Evolutionary conservation across 139 green algal genomes (phyloP).

Genomic region (Coccomyxa sp.): DNA sequence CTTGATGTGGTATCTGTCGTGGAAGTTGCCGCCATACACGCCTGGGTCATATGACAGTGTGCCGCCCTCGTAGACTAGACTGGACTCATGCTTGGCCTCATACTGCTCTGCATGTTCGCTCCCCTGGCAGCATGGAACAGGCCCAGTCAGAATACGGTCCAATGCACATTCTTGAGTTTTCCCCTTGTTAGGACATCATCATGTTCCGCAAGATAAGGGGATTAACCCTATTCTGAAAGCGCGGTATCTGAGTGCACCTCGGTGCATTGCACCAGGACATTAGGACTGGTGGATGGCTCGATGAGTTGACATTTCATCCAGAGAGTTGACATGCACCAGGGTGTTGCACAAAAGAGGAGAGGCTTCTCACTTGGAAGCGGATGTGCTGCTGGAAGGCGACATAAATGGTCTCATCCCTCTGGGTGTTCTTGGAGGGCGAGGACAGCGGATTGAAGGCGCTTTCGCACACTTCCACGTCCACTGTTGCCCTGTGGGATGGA

Average conservation of each 20-base stretch:
- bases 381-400: constrained; percentile 24
- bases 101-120: constrained; percentile 8
- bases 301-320: no score
- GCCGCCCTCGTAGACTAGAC: constrained; percentile 15
- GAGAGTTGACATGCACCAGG: no score
- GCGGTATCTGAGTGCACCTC: background rate
- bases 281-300: no score
- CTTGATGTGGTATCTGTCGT: constrained; percentile 21
- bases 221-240: no score
- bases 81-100: constrained; percentile 25
- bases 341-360: background rate
- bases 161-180: no score
- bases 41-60: constrained; percentile 21
- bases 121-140: background rate
- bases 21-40: constrained; percentile 5
- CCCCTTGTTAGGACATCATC: no score
- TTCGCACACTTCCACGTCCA: constrained; percentile 20
- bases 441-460: constrained; percentile 23
- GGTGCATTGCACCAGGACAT: no score
- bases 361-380: constrained; percentile 12
- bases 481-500: background rate
- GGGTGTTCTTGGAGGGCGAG: background rate
- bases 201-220: no score
- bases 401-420: constrained; percentile 22
- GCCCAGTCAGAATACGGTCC: no score